phyloP scores from a whole-genome alignment of 2,329 filamentous ascomycete species.

The Endoconidiophora polonica region DNA sequence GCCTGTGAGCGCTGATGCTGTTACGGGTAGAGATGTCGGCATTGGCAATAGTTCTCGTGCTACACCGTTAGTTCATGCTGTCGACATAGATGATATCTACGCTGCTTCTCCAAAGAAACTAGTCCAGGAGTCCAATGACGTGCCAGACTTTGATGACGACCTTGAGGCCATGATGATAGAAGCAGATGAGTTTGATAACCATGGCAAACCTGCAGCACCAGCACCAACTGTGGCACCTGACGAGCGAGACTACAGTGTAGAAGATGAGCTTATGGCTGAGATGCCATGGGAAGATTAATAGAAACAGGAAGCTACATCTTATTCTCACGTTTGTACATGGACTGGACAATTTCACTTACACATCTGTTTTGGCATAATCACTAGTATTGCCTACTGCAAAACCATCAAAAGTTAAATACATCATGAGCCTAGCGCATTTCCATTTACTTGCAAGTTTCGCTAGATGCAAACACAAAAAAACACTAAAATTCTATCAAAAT shows the following conservation, averaged over 20 bases:
- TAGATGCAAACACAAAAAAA: too few relatives aligned
- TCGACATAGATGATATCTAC: slow-evolving; percentile 35
- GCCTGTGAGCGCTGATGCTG: too few relatives aligned
- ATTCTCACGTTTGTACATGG: too few relatives aligned
- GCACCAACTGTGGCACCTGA: slow-evolving; percentile 2
- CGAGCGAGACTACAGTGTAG: slow-evolving; percentile 36
- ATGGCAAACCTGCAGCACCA: slow-evolving; percentile 4
- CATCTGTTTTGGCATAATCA: too few relatives aligned
- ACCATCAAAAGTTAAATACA: too few relatives aligned
- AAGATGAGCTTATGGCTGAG: slow-evolving; percentile 52
- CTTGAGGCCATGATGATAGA: slow-evolving; percentile 37
- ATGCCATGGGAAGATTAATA: slow-evolving; percentile 22
- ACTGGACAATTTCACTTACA: too few relatives aligned
- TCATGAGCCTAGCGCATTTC: too few relatives aligned
- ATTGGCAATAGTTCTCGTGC: too few relatives aligned
- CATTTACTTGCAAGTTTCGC: too few relatives aligned
- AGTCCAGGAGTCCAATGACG: slow-evolving; percentile 23
- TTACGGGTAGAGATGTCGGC: too few relatives aligned
- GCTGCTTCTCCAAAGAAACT: slow-evolving; percentile 30
- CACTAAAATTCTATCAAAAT: too few relatives aligned
- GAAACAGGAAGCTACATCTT: background rate
- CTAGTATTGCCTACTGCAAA: too few relatives aligned
- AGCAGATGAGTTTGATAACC: slow-evolving; percentile 20
- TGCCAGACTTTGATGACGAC: slow-evolving; percentile 20
- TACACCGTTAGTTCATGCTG: background rate